Conservation (phyloP, 495 filamentous ascomycete genomes). For the Lasiosphaeria miniovina region DNA sequence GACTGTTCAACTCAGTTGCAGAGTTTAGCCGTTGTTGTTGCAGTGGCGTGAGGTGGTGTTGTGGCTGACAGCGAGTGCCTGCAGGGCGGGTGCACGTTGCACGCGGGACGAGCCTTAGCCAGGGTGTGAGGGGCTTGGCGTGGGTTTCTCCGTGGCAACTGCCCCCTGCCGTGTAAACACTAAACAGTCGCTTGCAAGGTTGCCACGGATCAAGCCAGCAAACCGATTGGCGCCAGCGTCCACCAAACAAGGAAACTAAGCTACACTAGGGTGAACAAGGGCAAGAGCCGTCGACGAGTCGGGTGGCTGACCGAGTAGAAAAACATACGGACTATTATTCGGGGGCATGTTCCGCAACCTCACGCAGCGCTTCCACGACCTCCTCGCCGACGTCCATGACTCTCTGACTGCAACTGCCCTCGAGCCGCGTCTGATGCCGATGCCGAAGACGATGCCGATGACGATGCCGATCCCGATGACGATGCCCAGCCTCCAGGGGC, state of each 20-base stretch:
- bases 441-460: neutral
- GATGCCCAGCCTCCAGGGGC: conserved; percentile 20
- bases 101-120: neutral
- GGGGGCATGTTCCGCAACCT: conserved; percentile 36
- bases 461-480: conserved; percentile 18
- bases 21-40: too few relatives aligned
- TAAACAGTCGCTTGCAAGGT: neutral
- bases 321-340: neutral
- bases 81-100: neutral
- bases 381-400: conserved; percentile 40
- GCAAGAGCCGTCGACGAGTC: too few relatives aligned
- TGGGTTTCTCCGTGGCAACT: conserved; percentile 27
- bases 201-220: too few relatives aligned
- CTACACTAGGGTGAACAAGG: neutral
- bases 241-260: conserved; percentile 19
- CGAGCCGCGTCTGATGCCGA: conserved; percentile 45
- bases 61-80: neutral
- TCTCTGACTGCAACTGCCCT: conserved; percentile 45
- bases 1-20: neutral
- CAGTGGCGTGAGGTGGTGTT: too few relatives aligned
- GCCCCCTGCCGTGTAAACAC: conserved; percentile 21
- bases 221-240: conserved; percentile 8
- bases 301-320: too few relatives aligned
- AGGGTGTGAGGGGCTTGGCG: neutral
- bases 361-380: conserved; percentile 33